These are phyloP conservation scores for Polygonum aviculare DNA, from an alignment of 148 eudicot genomes.

Conservation along the genomic window DNA sequence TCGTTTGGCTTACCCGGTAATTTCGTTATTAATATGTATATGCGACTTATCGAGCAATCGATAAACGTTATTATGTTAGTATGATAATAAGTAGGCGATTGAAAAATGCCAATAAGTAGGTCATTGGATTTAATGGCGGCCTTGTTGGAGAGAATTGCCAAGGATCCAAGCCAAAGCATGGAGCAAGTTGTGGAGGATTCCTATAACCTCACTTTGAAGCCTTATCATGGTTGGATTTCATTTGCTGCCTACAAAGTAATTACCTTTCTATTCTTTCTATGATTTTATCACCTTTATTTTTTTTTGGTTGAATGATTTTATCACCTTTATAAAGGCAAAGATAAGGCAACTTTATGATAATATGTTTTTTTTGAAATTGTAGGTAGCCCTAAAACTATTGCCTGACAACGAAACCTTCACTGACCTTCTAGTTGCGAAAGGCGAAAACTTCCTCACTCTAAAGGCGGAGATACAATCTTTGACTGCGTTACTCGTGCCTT, in stretches of 20 bases:
- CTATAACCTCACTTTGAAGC: conserved; percentile 49
- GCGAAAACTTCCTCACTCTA: conserved; percentile 32
- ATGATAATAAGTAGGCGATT: background rate
- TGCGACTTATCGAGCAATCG: too few species aligned
- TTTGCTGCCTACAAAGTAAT: conserved; percentile 67
- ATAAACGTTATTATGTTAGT: background rate
- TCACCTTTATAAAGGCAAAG: background rate
- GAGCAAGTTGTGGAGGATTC: conserved; percentile 65
- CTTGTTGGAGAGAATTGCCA: conserved; percentile 34
- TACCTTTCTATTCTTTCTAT: background rate
- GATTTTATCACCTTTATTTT: background rate
- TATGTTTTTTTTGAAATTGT: conserved; percentile 9
- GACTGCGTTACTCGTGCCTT: conserved; percentile 40
- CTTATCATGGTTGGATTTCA: conserved; percentile 98
- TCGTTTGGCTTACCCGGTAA: conserved; percentile 86
- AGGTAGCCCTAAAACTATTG: conserved; percentile 79
- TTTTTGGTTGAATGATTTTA: too few species aligned
- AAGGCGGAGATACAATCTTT: conserved; percentile 41
- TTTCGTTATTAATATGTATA: background rate
- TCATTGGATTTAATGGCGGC: conserved; percentile 50
- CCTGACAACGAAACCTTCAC: conserved; percentile 55
- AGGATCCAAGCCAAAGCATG: conserved; percentile 43
- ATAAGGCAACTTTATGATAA: too few species aligned
- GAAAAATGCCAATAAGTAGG: conserved; percentile 19
- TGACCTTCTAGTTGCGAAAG: conserved; percentile 33